These are phyloP conservation scores for Sungouiozyma ichnusensis DNA, from an alignment of 805 yeast genomes.

Conservation along the genomic window DNA sequence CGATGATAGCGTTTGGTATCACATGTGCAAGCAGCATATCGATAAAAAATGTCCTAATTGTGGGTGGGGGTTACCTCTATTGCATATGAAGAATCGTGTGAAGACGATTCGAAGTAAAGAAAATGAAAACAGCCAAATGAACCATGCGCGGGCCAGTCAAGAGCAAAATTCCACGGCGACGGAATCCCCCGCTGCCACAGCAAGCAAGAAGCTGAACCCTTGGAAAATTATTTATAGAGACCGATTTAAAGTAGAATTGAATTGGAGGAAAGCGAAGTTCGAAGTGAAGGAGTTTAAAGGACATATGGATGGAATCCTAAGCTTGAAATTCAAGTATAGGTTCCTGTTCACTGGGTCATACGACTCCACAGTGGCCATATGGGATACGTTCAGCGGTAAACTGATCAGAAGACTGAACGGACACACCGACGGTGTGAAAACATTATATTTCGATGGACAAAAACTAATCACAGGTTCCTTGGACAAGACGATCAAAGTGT, in stretches of 20 bases:
- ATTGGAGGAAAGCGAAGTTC: constrained; percentile 84
- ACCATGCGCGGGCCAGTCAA: too few species aligned
- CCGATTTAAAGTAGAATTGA: constrained; percentile 80
- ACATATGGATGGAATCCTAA: constrained; percentile 81
- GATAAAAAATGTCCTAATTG: constrained; percentile 96
- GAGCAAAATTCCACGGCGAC: not conserved
- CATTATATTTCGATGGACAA: constrained; percentile 76
- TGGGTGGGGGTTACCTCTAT: constrained; percentile 96
- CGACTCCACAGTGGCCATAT: constrained; percentile 82
- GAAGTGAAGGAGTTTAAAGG: constrained; percentile 57
- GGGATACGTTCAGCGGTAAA: constrained; percentile 80
- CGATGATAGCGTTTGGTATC: constrained; percentile 96
- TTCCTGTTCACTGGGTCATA: constrained; percentile 83
- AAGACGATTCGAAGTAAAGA: constrained; percentile 20
- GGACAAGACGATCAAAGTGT: constrained; percentile 84
- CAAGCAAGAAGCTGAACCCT: constrained; percentile 39
- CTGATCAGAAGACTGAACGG: constrained; percentile 70
- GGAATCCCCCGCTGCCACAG: not conserved
- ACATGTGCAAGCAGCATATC: constrained; percentile 96
- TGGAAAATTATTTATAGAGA: constrained; percentile 95
- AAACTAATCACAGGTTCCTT: constrained; percentile 87
- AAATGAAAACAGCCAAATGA: constrained; percentile 4
- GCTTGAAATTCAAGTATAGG: constrained; percentile 75
- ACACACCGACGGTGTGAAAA: constrained; percentile 80
- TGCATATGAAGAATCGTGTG: constrained; percentile 70